Base-by-base conservation (phyloP, 2,329 filamentous ascomycete species). In the Huntiella abstrusa region DNA sequence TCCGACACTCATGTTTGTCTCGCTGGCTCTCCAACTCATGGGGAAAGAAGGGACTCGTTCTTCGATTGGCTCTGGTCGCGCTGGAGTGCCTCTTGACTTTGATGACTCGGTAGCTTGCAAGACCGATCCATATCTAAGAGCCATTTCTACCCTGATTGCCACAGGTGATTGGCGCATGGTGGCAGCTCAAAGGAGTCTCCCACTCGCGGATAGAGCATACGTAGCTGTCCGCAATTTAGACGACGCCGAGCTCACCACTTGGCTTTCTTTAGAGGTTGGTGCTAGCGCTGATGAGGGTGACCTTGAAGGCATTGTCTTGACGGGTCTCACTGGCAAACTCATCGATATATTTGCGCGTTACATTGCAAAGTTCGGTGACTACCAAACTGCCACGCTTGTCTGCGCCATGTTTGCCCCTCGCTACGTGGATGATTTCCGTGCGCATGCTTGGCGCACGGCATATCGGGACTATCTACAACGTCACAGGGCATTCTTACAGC, bases 291-390 rank as follows among this genome's bases (percentile, higher is more conserved):
- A 52, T 8, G 43, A 39, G 5, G 45, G 49, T 5, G 77, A 87
- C 54, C 72, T 87, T 43, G 80, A 86, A 59, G 83, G 78, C 32
- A 73, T 91, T 36, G 72, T 86, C 2, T 69, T 92, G 10, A 83
- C 82, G 0, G 84, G 84, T 34, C 77, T 92, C 50, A 77, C 76
- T 2, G 80, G 84, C 52, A 66, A 68, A 45, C 68, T 80, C 44
- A 76, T 87, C 49, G 80, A 86, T 56, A 73, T 91, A 13, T 73
- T 88, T 50, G 79, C 82, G 51, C 73, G 75, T 43, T 85, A 86
- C 59, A 71, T 91, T 40, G 70, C 78, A 54, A 80, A 80, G 53
- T 85, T 80, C 58, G 70, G 77, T 56, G 83, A 88, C 58, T 69
- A 83, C 17, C 84, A 92, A 61, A 86, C 83, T 1, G 80, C 83